A percentile compares a stretch with the other conserved stretches of the same genome.
Evolutionary conservation across 305 asterid genomes (phyloP).

Genomic region (Fraxinus paxiana): DNA sequence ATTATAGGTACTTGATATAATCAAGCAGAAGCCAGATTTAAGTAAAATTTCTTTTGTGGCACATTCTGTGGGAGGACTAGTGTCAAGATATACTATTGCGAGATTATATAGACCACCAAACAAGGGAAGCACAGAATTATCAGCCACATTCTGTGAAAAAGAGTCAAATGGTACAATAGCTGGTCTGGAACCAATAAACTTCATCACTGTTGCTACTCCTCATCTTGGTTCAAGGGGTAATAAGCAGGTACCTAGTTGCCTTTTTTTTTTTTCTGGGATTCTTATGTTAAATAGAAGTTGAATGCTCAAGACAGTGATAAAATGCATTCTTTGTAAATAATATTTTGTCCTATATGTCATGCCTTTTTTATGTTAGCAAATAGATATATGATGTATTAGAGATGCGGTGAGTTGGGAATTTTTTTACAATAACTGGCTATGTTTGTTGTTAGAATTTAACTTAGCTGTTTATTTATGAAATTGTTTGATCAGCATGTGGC

Average conservation of each 20-base stretch:
- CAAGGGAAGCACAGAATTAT: slow-evolving; percentile 37
- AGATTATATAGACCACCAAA: slow-evolving; percentile 58
- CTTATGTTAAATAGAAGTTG: not conserved
- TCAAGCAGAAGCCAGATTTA: slow-evolving; percentile 56
- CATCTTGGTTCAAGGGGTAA: slow-evolving; percentile 99
- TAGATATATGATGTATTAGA: not conserved
- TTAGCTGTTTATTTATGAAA: too few relatives aligned
- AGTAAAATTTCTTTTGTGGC: slow-evolving; percentile 83
- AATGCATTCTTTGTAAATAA: not conserved
- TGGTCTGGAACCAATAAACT: slow-evolving; percentile 75
- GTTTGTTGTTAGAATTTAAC: not conserved
- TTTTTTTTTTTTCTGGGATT: not conserved
- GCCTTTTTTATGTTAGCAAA: not conserved
- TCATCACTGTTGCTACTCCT: slow-evolving; percentile 89
- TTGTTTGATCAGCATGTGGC: not conserved
- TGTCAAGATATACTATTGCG: slow-evolving; percentile 92
- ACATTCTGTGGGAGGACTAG: slow-evolving; percentile 96
- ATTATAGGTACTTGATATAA: slow-evolving; percentile 71
- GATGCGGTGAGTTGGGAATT: not conserved
- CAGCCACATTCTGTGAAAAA: slow-evolving; percentile 33
- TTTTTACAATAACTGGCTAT: not conserved
- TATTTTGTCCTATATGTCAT: not conserved
- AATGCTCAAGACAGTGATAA: not conserved
- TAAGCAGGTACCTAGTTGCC: slow-evolving; percentile 64
- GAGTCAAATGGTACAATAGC: slow-evolving; percentile 70